Evolutionary conservation across 2,329 filamentous ascomycete species (phyloP).

Genomic region (Colletotrichum sp.): DNA sequence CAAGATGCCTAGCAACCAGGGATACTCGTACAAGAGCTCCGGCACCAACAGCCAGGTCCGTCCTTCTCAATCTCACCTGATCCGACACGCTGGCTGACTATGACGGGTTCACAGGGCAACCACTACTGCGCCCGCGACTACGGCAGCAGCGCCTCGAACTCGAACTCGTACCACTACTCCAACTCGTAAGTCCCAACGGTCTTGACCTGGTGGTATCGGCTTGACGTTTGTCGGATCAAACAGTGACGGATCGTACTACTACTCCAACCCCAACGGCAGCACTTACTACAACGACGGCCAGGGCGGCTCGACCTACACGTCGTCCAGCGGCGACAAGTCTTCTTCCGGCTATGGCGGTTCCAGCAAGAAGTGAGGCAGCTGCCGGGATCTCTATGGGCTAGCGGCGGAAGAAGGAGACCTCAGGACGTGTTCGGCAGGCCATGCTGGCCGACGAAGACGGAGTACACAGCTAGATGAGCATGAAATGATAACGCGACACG

Average conservation of each 20-base stretch:
- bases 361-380: constrained; percentile 2
- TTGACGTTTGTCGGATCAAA: neutral
- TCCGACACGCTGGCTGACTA: neutral
- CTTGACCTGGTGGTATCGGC: neutral
- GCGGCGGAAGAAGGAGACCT: neutral
- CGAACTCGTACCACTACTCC: constrained; percentile 71
- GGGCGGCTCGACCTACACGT: constrained; percentile 65
- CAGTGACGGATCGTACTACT: constrained; percentile 74
- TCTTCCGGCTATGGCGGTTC: constrained; percentile 26
- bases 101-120: constrained; percentile 58
- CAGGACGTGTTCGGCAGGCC: neutral
- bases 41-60: constrained; percentile 69
- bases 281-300: constrained; percentile 70
- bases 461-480: neutral
- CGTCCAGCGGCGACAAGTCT: constrained; percentile 48
- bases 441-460: neutral
- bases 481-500: neutral
- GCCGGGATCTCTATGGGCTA: neutral
- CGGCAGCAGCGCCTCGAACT: constrained; percentile 57
- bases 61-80: neutral
- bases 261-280: constrained; percentile 71
- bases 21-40: constrained; percentile 50
- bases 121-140: constrained; percentile 72
- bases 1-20: constrained; percentile 26
- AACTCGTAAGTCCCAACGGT: constrained; percentile 53